Percentiles rank a stretch among this genome's conserved stretches.
Evolutionary conservation across 139 green algal species (phyloP).

Genomic region (Diplosphaera chodatii): DNA sequence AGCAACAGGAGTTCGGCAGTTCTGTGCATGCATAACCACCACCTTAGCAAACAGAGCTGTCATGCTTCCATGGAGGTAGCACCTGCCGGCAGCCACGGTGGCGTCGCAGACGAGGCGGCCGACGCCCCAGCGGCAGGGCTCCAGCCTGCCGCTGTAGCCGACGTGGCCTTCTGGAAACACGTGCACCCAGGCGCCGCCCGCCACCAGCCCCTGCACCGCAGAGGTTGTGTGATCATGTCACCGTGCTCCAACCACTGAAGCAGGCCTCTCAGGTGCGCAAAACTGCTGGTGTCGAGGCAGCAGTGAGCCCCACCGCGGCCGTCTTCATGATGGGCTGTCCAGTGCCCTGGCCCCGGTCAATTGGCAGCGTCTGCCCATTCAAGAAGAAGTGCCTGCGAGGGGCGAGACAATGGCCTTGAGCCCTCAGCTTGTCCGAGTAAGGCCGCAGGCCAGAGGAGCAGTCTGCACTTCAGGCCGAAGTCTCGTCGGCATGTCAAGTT

Average conservation of each 20-base stretch:
- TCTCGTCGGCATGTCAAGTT: no score
- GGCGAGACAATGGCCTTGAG: not conserved
- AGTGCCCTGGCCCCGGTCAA: constrained; percentile 61
- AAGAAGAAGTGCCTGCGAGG: constrained; percentile 79
- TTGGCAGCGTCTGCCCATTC: constrained; percentile 77
- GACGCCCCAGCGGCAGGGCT: constrained; percentile 65
- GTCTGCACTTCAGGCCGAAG: no score
- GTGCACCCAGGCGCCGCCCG: constrained; percentile 74
- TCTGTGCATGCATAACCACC: no score
- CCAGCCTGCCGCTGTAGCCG: constrained; percentile 56
- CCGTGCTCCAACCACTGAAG: not conserved
- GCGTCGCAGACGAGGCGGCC: constrained; percentile 74
- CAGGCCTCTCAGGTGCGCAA: not conserved
- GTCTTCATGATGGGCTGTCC: constrained; percentile 60
- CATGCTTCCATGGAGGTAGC: no score
- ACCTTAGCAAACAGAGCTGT: no score
- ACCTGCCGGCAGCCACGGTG: constrained; percentile 25
- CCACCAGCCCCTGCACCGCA: constrained; percentile 14
- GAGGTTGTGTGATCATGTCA: no score
- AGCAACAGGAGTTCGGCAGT: no score
- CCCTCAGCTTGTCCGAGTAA: not conserved
- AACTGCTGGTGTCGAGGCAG: no score
- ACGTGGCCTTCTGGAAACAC: constrained; percentile 84
- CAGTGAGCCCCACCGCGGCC: no score
- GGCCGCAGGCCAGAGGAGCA: no score